Evolutionary conservation across 768 basidiomycete species (phyloP).

Genomic region (Favolaschia claudopus): DNA sequence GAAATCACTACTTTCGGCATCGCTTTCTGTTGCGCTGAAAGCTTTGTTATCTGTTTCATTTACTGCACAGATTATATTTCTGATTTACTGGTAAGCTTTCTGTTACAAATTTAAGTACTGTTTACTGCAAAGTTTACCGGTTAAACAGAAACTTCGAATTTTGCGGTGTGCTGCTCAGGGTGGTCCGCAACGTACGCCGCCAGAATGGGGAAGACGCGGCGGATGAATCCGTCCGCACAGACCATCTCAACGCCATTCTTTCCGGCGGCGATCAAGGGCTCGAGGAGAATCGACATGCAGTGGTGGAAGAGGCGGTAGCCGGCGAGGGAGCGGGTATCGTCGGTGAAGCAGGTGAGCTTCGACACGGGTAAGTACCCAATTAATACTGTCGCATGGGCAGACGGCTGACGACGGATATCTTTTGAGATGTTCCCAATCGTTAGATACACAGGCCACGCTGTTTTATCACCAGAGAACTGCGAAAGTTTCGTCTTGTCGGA

Average conservation of each 20-base stretch:
- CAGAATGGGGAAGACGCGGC: conserved; percentile 29
- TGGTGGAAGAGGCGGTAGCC: conserved; percentile 42
- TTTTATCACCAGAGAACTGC: conserved; percentile 31
- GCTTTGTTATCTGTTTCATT: no score
- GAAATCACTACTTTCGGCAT: no score
- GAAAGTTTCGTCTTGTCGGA: conserved; percentile 40
- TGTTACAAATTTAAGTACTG: no score
- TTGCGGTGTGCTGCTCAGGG: no score
- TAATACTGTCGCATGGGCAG: conserved; percentile 33
- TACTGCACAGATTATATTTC: no score
- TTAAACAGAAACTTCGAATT: no score
- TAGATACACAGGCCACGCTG: conserved; percentile 34
- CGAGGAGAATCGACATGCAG: conserved; percentile 27
- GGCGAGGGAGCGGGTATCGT: conserved; percentile 16
- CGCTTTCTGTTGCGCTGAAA: no score
- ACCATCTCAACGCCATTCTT: conserved; percentile 35
- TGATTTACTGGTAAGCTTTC: no score
- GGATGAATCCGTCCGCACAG: conserved; percentile 35
- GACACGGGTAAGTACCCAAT: conserved; percentile 42
- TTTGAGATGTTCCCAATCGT: no score
- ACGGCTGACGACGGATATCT: conserved; percentile 32
- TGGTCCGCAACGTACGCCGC: conserved; percentile 38
- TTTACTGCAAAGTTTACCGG: no score
- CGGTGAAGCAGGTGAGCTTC: conserved; percentile 34
- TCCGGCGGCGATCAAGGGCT: conserved; percentile 33